These are phyloP conservation scores for Ceriops zippeliana DNA, from an alignment of 345 rosid species.

Conservation along the genomic window DNA sequence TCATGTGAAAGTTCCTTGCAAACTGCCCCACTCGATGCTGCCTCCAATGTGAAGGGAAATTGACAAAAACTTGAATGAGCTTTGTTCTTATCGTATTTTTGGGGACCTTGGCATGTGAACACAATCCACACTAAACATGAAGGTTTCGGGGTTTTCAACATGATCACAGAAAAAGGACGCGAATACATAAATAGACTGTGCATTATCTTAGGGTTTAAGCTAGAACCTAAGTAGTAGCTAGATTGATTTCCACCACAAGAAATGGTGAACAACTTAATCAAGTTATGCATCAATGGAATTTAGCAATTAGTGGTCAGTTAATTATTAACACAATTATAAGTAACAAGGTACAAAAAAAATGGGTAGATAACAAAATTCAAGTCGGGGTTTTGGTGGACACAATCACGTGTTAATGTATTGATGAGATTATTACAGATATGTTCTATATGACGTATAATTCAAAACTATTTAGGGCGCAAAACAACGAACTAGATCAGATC, in stretches of 20 bases:
- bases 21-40: neutral
- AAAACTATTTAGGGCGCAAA: no score
- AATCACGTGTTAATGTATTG: conserved; percentile 16
- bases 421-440: no score
- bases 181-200: neutral
- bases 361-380: conserved; percentile 22
- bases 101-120: conserved; percentile 9
- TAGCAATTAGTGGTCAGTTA: no score
- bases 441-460: no score
- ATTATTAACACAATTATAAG: neutral
- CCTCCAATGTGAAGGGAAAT: neutral
- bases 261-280: neutral
- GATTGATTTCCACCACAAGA: conserved; percentile 21
- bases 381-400: conserved; percentile 27
- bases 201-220: conserved; percentile 10
- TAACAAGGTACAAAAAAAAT: conserved; percentile 7
- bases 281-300: no score
- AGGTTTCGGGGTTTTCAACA: neutral
- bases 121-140: neutral
- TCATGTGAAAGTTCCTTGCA: neutral
- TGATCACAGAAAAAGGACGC: neutral
- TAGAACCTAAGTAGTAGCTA: conserved; percentile 11
- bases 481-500: no score
- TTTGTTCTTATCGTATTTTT: conserved; percentile 3
- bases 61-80: conserved; percentile 6